These are phyloP conservation scores for Geotrichum fermentans DNA, from an alignment of 1,139 yeast species.

Conservation along the genomic window DNA sequence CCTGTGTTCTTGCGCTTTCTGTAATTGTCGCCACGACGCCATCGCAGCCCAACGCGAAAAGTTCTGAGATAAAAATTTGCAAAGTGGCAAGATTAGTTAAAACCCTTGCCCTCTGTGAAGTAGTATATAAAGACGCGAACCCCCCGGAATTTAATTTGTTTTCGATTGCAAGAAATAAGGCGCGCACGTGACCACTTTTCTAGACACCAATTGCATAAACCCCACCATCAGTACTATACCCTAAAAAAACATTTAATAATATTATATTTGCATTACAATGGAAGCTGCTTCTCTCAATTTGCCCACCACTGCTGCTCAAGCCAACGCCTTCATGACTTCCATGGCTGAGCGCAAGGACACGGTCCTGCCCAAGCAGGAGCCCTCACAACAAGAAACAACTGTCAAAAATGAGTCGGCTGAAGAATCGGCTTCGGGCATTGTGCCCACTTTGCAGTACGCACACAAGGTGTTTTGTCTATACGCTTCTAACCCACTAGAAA, in stretches of 20 bases:
- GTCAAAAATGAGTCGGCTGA: slow-evolving; percentile 37
- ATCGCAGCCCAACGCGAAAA: too few species aligned
- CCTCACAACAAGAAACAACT: slow-evolving; percentile 30
- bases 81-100: background rate
- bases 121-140: slow-evolving; percentile 6
- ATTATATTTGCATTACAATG: slow-evolving; percentile 12
- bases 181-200: too few species aligned
- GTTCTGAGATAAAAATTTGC: too few species aligned
- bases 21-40: too few species aligned
- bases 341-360: slow-evolving; percentile 30
- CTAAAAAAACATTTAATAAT: background rate
- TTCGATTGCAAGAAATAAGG: background rate
- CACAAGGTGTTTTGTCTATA: background rate
- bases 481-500: slow-evolving; percentile 40
- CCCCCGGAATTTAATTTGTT: background rate
- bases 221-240: background rate
- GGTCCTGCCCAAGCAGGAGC: slow-evolving; percentile 26
- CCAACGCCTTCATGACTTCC: slow-evolving; percentile 68
- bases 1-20: too few species aligned
- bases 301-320: slow-evolving; percentile 79
- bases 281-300: slow-evolving; percentile 33
- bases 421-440: slow-evolving; percentile 82
- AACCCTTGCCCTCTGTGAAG: slow-evolving; percentile 1
- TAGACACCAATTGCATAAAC: too few species aligned
- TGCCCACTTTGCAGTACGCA: slow-evolving; percentile 76